Evolutionary conservation across 345 rosid species (phyloP).

Genomic region (Citrus unshiu): DNA sequence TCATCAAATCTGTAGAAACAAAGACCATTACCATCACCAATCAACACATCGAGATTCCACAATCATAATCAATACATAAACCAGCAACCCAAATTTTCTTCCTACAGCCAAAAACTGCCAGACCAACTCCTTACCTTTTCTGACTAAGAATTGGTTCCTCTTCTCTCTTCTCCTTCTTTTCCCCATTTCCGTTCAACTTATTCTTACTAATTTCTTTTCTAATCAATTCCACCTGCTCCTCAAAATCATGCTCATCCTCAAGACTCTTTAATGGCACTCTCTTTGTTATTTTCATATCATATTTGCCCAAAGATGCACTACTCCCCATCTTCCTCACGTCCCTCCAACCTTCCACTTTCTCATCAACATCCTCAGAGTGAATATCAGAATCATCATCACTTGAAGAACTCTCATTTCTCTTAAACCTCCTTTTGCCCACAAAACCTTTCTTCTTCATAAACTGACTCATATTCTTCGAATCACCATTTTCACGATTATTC

Average conservation of each 20-base stretch:
- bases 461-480: conserved; percentile 18
- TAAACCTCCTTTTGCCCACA: conserved; percentile 33
- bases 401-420: conserved; percentile 54
- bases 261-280: conserved; percentile 57
- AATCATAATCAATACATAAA: not conserved
- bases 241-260: conserved; percentile 52
- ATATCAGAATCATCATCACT: conserved; percentile 54
- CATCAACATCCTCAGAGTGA: conserved; percentile 27
- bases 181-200: conserved; percentile 34
- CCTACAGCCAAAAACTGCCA: not conserved
- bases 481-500: conserved; percentile 20
- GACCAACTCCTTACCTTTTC: conserved; percentile 39
- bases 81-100: not conserved
- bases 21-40: conserved; percentile 9
- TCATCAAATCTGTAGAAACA: conserved; percentile 68
- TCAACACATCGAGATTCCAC: not conserved
- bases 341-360: conserved; percentile 37
- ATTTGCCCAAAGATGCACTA: conserved; percentile 69
- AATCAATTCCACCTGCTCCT: conserved; percentile 48
- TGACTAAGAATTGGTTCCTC: conserved; percentile 55
- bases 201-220: conserved; percentile 56
- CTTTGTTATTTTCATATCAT: conserved; percentile 61
- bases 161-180: conserved; percentile 16
- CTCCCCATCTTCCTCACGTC: conserved; percentile 57
- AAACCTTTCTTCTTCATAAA: conserved; percentile 22